Evolutionary conservation across 768 basidiomycete species (phyloP).

Genomic region (Lactifluus piperatus): DNA sequence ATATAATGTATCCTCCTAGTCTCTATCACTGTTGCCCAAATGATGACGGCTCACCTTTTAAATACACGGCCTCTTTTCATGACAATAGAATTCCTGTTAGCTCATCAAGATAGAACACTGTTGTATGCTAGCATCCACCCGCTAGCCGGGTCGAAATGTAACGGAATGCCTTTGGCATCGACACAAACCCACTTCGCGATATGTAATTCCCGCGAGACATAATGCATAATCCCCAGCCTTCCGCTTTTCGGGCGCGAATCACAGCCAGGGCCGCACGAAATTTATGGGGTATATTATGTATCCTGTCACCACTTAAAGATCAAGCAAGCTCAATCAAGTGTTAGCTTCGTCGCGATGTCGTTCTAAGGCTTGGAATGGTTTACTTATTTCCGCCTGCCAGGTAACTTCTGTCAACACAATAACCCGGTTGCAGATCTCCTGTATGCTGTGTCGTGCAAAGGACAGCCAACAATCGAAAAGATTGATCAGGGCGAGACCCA

Average conservation of each 20-base stretch:
- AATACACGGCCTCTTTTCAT: background rate
- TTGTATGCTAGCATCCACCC: background rate
- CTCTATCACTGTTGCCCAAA: constrained; percentile 12
- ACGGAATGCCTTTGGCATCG: background rate
- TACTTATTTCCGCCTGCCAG: constrained; percentile 8
- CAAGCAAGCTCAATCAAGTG: too few species aligned
- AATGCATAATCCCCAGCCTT: too few species aligned
- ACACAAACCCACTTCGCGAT: background rate
- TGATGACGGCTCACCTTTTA: constrained; percentile 6
- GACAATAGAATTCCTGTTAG: background rate
- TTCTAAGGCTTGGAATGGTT: background rate
- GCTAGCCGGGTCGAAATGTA: background rate
- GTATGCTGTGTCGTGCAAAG: constrained; percentile 16
- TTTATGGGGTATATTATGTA: background rate
- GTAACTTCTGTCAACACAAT: background rate
- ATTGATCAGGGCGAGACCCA: constrained; percentile 4
- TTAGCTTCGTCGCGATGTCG: background rate
- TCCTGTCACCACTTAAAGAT: constrained; percentile 11
- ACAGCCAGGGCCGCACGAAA: constrained; percentile 9
- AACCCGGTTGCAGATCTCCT: constrained; percentile 12
- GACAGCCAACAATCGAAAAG: constrained; percentile 8
- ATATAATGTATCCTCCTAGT: constrained; percentile 27
- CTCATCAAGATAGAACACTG: background rate
- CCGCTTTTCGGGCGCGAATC: background rate
- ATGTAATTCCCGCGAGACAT: too few species aligned